Base-by-base conservation (phyloP, 2,329 filamentous ascomycete species). In the Colletotrichum liriopes region DNA sequence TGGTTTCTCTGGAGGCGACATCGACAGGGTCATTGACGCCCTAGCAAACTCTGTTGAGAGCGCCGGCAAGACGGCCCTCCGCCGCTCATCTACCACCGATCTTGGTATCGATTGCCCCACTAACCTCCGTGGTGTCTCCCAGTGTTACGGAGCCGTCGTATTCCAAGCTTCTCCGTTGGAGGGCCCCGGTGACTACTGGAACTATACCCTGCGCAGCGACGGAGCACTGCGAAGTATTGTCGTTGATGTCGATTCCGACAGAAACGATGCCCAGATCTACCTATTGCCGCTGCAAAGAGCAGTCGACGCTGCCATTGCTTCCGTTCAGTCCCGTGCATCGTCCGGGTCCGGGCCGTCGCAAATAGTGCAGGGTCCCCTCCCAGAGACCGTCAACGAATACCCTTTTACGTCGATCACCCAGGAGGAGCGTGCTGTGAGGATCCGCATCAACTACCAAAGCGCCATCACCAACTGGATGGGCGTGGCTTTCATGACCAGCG, bases 131-230 rank as follows among this genome's bases (percentile, higher is more conserved):
- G 93, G 93, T 23, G 91, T 93, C 1, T 93, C 92, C 16, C 84
- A 82, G 1, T 96, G 94, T 80, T 95, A 92, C 78, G 93, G 89
- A 23, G 94, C 93, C 11, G 88, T 93, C 1, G 89, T 93, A 5
- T 96, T 97, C 83, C 86, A 90, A 65, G 92, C 92, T 0, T 97
- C 94, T 6, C 94, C 94, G 0, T 86, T 82, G 1, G 92, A 96
- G 82, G 94, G 94, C 12, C 74, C 80, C 1, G 88, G 87, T 8
- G 88, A 88, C 1, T 81, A 89, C 55, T 98, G 95, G 95, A 97
- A 96, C 81, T 98, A 98, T 79, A 95, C 94, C 0, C 86, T 98
- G 35, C 87, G 93, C 68, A 91, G 91, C 3, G 95, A 98, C 79
- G 92, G 92, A 45, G 86, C 90, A 0, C 86, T 97, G 69, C 91